These are phyloP conservation scores for Brassica incana DNA, from an alignment of 345 rosid species.

Conservation along the genomic window DNA sequence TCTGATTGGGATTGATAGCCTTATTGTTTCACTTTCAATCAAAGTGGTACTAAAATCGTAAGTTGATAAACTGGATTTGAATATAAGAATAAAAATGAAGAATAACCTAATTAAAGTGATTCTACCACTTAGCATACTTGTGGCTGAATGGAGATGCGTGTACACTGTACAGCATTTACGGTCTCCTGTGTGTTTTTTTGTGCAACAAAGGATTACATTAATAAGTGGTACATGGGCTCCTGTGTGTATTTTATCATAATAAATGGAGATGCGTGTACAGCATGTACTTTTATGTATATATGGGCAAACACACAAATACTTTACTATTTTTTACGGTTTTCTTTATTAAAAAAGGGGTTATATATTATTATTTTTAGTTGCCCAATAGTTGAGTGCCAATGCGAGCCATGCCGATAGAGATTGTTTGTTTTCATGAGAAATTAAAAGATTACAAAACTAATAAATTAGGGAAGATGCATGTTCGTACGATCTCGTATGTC, in stretches of 20 bases:
- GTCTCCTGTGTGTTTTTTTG: not conserved
- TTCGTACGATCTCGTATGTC: constrained; percentile 35
- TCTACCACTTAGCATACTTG: constrained; percentile 14
- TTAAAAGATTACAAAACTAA: not conserved
- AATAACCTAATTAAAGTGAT: constrained; percentile 10
- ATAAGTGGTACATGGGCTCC: not conserved
- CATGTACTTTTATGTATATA: not conserved
- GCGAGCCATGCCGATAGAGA: constrained; percentile 33
- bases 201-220: too few species aligned
- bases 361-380: not conserved
- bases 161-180: constrained; percentile 18
- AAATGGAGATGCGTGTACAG: not conserved
- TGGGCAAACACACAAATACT: not conserved
- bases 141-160: constrained; percentile 1
- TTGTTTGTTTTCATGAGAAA: not conserved
- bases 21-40: not conserved
- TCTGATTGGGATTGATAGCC: not conserved
- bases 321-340: too few species aligned
- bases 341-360: too few species aligned
- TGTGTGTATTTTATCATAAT: not conserved
- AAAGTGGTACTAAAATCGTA: constrained; percentile 2
- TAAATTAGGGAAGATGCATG: constrained; percentile 17
- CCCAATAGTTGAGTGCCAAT: constrained; percentile 26
- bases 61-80: not conserved
- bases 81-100: not conserved